Conservation (phyloP, 1,139 yeast genomes). For the Diutina ranongensis region DNA sequence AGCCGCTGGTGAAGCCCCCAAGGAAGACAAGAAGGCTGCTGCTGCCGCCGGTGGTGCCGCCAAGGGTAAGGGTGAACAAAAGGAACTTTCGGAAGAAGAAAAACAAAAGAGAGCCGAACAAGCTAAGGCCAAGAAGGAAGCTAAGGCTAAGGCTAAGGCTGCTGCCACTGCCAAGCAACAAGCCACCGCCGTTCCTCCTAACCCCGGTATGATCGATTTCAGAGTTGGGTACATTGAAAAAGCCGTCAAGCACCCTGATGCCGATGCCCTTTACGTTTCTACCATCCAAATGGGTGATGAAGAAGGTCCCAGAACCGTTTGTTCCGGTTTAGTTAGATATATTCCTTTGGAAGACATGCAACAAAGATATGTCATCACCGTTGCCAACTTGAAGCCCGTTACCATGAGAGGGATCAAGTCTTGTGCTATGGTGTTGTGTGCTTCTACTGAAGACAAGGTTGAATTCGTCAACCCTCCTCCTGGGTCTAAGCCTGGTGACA, state of each 20-base stretch:
- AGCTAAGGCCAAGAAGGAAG: conserved; percentile 65
- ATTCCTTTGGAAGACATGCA: conserved; percentile 76
- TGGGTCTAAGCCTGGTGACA: conserved; percentile 94
- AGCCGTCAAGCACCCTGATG: conserved; percentile 95
- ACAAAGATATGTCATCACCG: conserved; percentile 67
- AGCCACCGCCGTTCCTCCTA: conserved; percentile 50
- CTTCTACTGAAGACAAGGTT: conserved; percentile 55
- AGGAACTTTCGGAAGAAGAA: conserved; percentile 42
- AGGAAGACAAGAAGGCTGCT: conserved; percentile 8
- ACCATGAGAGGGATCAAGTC: conserved; percentile 94
- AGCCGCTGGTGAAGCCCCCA: conserved; percentile 12
- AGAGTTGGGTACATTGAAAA: conserved; percentile 95
- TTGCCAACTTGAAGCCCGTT: conserved; percentile 84
- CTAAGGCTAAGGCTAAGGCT: conserved; percentile 41
- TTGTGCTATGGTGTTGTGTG: conserved; percentile 94
- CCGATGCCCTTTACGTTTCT: conserved; percentile 90
- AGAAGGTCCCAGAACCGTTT: conserved; percentile 95
- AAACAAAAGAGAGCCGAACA: conserved; percentile 45
- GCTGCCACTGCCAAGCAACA: conserved; percentile 35
- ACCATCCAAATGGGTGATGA: conserved; percentile 95
- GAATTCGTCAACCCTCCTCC: conserved; percentile 94
- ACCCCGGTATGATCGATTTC: conserved; percentile 80
- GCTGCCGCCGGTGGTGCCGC: conserved; percentile 15
- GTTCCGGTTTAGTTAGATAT: conserved; percentile 83
- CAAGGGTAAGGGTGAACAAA: conserved; percentile 17